These are phyloP conservation scores for Curvularia hawaiiensis DNA, from an alignment of 2,329 filamentous ascomycete genomes.

Conservation along the genomic window DNA sequence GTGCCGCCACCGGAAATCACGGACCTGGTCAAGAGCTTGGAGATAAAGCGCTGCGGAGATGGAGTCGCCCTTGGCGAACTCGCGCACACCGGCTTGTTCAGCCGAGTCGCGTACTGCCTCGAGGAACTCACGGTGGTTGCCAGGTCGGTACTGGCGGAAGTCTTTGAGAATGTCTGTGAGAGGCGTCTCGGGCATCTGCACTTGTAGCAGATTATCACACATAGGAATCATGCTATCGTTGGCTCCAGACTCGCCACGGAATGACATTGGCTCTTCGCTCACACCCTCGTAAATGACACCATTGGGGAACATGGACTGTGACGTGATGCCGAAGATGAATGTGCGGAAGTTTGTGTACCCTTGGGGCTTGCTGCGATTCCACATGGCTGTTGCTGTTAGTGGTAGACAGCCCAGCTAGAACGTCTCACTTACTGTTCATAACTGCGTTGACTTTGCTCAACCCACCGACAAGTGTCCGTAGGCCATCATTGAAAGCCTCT, in stretches of 20 bases:
- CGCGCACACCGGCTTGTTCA: conserved; percentile 59
- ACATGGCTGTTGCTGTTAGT: conserved; percentile 67
- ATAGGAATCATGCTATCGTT: conserved; percentile 95
- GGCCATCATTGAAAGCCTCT: conserved; percentile 62
- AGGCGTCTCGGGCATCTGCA: conserved; percentile 87
- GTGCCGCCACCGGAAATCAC: conserved; percentile 82
- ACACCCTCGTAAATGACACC: conserved; percentile 90
- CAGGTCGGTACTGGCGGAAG: conserved; percentile 87
- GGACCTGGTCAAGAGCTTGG: conserved; percentile 70
- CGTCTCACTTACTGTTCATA: conserved; percentile 70
- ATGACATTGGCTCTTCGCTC: conserved; percentile 74
- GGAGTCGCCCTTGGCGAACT: conserved; percentile 68
- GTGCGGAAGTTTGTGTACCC: conserved; percentile 91
- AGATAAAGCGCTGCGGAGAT: conserved; percentile 56
- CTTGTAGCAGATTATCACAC: conserved; percentile 83
- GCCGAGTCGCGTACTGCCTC: conserved; percentile 66
- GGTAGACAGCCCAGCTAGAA: background rate
- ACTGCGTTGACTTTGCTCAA: conserved; percentile 74
- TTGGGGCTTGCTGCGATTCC: conserved; percentile 81
- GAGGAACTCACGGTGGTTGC: conserved; percentile 86
- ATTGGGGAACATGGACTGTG: conserved; percentile 90
- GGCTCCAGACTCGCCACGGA: conserved; percentile 90
- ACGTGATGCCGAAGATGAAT: conserved; percentile 96
- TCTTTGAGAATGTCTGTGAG: conserved; percentile 86
- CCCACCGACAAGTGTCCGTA: conserved; percentile 59